Base-by-base conservation (phyloP, 768 basidiomycete genomes). In the Tephrocybe rancida region DNA sequence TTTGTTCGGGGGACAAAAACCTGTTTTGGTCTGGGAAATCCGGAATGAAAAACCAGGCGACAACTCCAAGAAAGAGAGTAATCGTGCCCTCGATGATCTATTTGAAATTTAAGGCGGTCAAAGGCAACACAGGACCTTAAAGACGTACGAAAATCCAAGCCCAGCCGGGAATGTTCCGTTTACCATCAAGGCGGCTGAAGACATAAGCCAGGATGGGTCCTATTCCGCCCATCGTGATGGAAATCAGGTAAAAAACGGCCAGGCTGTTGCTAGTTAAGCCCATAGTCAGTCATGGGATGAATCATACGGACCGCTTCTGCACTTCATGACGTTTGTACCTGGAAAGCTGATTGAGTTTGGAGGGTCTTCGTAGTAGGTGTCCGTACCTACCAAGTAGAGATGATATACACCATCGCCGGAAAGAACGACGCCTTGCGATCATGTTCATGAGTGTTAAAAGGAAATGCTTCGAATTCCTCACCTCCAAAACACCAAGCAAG, bases 271-370 rank as follows among this genome's bases (percentile, higher is more conserved):
- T 32, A 29, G 34, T 29, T 48, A 3, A 56, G 49, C 41, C 44
- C 42, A 32, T n/a, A 27, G 16, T 7, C 19, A 43, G 21, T 21
- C 34, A 30, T 35, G 24, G 43, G 21, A 44, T 19, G 21, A 38
- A 24, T 25, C 43, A 25, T 43, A 60, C 58, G 16, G 58, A 76
- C 72, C 77, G 67, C 56, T 68, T 75, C 55, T 79, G 76, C 8
- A 77, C 75, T 66, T 79, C 77, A 52, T 75, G 71, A 22, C 76
- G 74, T 48, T 68, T 74, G 61, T 77, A 78, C 75, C 75, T 77
- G 44, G n/a, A 44, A 35, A 45, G 32, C 43, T 35, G 14, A 27
- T 35, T 58, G 16, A 47, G 14, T 46, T 18, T 61, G 29, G 38
- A 48, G 48, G 26, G 37, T 32, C 14, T n/a, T 46, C 7, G 21